A percentile compares a stretch with the other conserved stretches of the same genome.
Evolutionary conservation across 179 eudicot species (phyloP).

Genomic region (Amaranthus tricolor): DNA sequence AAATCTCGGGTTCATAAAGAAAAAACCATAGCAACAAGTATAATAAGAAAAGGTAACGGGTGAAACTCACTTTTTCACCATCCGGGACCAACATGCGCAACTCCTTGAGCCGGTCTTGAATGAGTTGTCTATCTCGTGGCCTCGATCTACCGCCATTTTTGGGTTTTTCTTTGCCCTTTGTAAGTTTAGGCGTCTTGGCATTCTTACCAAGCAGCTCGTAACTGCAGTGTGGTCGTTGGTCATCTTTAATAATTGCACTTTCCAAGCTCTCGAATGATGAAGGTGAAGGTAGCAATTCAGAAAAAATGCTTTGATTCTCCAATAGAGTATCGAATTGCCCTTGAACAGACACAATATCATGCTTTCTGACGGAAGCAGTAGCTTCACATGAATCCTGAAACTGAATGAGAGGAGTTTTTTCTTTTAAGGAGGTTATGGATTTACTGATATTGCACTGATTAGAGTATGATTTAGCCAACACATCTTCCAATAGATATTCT

Average conservation of each 20-base stretch:
- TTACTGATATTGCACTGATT: constrained; percentile 18
- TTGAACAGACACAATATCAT: constrained; percentile 11
- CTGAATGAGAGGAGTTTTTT: constrained; percentile 31
- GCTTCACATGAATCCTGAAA: constrained; percentile 27
- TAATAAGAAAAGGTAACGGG: no score
- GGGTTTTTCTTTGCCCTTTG: constrained; percentile 38
- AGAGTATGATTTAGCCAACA: constrained; percentile 28
- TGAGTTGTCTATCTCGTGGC: constrained; percentile 79
- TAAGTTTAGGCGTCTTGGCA: constrained; percentile 27
- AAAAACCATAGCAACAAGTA: background rate
- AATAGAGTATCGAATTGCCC: constrained; percentile 9
- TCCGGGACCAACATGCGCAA: constrained; percentile 67
- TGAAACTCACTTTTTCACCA: constrained; percentile 46
- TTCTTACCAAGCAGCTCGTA: constrained; percentile 24
- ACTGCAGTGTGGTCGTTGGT: constrained; percentile 25
- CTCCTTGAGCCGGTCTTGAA: constrained; percentile 72
- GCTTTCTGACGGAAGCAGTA: constrained; percentile 19
- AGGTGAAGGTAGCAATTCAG: constrained; percentile 25
- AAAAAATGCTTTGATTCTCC: constrained; percentile 10
- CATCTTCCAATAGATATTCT: constrained; percentile 42
- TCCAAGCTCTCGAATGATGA: constrained; percentile 44
- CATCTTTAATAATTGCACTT: constrained; percentile 34
- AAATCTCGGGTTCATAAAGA: background rate
- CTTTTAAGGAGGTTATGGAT: constrained; percentile 32
- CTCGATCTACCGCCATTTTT: constrained; percentile 42